A percentile compares a stretch with the other conserved stretches of the same genome.
phyloP scores from a whole-genome alignment of 805 yeast species.

The Saccharomyces jurei region DNA sequence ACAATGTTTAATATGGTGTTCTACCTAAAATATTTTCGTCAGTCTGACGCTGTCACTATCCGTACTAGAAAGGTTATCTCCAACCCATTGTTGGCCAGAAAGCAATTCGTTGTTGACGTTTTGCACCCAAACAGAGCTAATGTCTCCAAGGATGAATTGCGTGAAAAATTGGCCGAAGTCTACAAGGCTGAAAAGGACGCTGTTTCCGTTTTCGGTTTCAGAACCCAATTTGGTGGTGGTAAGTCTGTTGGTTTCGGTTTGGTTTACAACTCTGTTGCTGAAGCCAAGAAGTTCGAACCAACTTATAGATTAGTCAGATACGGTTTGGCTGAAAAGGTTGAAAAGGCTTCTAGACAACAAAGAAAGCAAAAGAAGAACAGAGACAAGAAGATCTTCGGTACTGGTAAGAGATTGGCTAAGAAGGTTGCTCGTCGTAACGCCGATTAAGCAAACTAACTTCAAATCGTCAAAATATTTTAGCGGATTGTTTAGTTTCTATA shows the following conservation, averaged over 20 bases:
- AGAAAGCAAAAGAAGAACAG: constrained; percentile 99
- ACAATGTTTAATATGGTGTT: constrained; percentile 3
- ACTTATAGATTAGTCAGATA: constrained; percentile 97
- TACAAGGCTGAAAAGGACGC: constrained; percentile 91
- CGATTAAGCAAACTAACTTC: constrained; percentile 41
- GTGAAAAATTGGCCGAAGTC: constrained; percentile 81
- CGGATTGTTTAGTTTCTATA: background rate
- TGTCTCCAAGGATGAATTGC: constrained; percentile 98
- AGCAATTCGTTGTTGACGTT: constrained; percentile 99
- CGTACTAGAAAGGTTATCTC: constrained; percentile 98
- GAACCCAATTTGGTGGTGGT: constrained; percentile 99
- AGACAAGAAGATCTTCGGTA: constrained; percentile 98
- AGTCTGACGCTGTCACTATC: constrained; percentile 99
- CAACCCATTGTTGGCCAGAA: constrained; percentile 98
- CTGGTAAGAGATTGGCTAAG: constrained; percentile 91
- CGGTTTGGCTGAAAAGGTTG: constrained; percentile 94
- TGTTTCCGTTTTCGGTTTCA: constrained; percentile 97
- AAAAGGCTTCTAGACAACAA: constrained; percentile 98
- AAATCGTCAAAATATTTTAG: background rate
- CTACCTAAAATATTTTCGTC: constrained; percentile 6
- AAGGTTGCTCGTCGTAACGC: constrained; percentile 84
- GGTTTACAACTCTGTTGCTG: constrained; percentile 95
- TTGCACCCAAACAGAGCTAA: constrained; percentile 99
- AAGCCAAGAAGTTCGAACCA: constrained; percentile 98
- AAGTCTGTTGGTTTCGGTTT: constrained; percentile 99